Percentiles rank a stretch among this genome's conserved stretches.
phyloP scores from a whole-genome alignment of 306 rosid species.

The Pueraria montana region DNA sequence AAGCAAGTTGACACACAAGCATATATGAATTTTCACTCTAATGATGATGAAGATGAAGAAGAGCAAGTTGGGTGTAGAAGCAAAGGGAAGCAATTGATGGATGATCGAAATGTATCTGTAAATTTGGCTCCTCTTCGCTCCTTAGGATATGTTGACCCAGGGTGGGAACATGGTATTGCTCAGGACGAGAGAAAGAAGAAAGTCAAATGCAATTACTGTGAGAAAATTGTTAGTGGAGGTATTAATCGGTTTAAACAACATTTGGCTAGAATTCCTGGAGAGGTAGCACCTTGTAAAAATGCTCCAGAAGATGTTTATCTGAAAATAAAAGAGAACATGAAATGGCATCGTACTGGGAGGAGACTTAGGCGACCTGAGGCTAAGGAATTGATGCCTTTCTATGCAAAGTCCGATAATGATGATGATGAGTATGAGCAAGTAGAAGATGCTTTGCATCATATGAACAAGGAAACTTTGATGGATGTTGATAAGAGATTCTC shows the following conservation, averaged over 20 bases:
- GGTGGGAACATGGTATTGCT: constrained; percentile 99
- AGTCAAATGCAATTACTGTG: constrained; percentile 94
- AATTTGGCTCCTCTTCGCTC: constrained; percentile 84
- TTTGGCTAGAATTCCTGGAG: constrained; percentile 98
- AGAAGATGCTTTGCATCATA: constrained; percentile 67
- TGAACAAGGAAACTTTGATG: constrained; percentile 67
- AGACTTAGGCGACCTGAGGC: constrained; percentile 77
- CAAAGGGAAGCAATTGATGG: constrained; percentile 86
- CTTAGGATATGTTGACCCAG: constrained; percentile 95
- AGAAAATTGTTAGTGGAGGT: constrained; percentile 95
- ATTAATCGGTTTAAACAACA: constrained; percentile 97
- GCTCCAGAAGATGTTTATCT: constrained; percentile 93
- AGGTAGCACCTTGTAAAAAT: constrained; percentile 95
- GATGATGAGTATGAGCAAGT: constrained; percentile 77
- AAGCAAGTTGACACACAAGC: constrained; percentile 76
- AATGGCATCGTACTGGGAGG: constrained; percentile 99
- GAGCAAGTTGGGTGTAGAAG: constrained; percentile 72
- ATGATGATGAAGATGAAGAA: constrained; percentile 80
- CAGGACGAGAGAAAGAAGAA: constrained; percentile 98
- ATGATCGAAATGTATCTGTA: constrained; percentile 62
- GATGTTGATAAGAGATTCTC: constrained; percentile 74
- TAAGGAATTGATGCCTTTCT: constrained; percentile 67
- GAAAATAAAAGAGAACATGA: constrained; percentile 95
- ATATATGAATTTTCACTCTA: constrained; percentile 74
- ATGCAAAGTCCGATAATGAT: constrained; percentile 76